Percentiles rank a stretch among this genome's conserved stretches.
Evolutionary conservation across 192 early-diverging fungal species (phyloP).

Genomic region (Backusella luteola): DNA sequence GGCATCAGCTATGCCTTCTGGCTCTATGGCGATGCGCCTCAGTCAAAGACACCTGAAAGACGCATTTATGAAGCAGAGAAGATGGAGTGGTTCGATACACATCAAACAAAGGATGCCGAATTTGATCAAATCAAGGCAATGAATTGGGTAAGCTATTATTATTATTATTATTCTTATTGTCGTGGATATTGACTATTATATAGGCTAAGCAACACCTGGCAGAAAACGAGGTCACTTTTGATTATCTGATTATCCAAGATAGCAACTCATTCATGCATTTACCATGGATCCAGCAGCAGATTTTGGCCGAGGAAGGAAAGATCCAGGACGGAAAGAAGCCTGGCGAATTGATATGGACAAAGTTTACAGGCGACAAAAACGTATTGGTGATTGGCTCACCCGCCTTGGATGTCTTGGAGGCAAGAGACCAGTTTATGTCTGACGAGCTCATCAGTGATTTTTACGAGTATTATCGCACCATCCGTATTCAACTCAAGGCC

Average conservation of each 20-base stretch:
- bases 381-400: constrained; percentile 29
- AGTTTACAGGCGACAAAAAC: constrained; percentile 13
- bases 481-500: background rate
- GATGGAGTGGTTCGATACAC: constrained; percentile 53
- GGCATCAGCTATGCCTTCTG: constrained; percentile 47
- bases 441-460: constrained; percentile 24
- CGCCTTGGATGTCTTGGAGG: constrained; percentile 29
- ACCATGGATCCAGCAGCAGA: constrained; percentile 19
- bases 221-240: constrained; percentile 32
- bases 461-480: constrained; percentile 25
- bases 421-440: constrained; percentile 15
- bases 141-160: constrained; percentile 22
- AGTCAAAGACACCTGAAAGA: constrained; percentile 27
- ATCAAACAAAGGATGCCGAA: constrained; percentile 14
- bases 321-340: background rate
- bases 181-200: background rate
- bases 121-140: constrained; percentile 23
- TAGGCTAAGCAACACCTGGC: constrained; percentile 19
- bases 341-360: constrained; percentile 1
- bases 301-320: constrained; percentile 8
- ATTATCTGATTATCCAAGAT: constrained; percentile 44
- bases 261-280: constrained; percentile 36
- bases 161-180: background rate
- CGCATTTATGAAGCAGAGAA: constrained; percentile 45
- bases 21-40: constrained; percentile 35